Conservation (phyloP, 2,329 filamentous ascomycete genomes). For the Alternaria hordeiaustralica region DNA sequence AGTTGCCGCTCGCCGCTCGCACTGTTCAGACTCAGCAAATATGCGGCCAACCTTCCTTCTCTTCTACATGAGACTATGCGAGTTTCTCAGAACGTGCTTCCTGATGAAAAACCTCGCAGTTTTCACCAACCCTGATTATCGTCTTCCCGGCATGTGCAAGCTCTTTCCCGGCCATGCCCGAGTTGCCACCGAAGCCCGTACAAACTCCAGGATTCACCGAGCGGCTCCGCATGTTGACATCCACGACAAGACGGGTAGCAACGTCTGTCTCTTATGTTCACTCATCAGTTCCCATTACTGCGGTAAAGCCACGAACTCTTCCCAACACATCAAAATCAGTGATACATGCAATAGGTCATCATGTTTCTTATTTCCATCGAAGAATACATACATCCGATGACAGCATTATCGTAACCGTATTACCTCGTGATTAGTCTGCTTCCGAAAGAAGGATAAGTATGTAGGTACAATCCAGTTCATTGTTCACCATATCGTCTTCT, state of each 20-base stretch:
- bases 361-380: slow-evolving; percentile 20
- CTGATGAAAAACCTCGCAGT: not conserved
- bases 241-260: not conserved
- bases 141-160: not conserved
- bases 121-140: not conserved
- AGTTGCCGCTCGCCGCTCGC: slow-evolving; percentile 25
- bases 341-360: slow-evolving; percentile 5
- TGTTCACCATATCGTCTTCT: slow-evolving; percentile 20
- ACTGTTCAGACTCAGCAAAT: not conserved
- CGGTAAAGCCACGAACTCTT: not conserved
- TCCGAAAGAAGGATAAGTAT: slow-evolving; percentile 32
- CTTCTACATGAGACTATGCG: not conserved
- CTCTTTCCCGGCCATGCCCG: slow-evolving; percentile 17
- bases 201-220: slow-evolving; percentile 23
- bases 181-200: slow-evolving; percentile 20
- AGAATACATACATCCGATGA: slow-evolving; percentile 29
- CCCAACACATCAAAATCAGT: not conserved
- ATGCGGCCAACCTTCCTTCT: not conserved
- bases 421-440: slow-evolving; percentile 18
- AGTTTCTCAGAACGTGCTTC: not conserved
- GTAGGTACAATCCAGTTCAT: slow-evolving; percentile 27
- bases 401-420: slow-evolving; percentile 24
- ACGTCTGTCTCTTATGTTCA: not conserved
- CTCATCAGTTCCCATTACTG: not conserved
- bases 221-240: slow-evolving; percentile 5